A percentile compares a stretch with the other conserved stretches of the same genome.
Evolutionary conservation across 2,329 filamentous ascomycete genomes (phyloP).

Genomic region (Phialophora expanda): DNA sequence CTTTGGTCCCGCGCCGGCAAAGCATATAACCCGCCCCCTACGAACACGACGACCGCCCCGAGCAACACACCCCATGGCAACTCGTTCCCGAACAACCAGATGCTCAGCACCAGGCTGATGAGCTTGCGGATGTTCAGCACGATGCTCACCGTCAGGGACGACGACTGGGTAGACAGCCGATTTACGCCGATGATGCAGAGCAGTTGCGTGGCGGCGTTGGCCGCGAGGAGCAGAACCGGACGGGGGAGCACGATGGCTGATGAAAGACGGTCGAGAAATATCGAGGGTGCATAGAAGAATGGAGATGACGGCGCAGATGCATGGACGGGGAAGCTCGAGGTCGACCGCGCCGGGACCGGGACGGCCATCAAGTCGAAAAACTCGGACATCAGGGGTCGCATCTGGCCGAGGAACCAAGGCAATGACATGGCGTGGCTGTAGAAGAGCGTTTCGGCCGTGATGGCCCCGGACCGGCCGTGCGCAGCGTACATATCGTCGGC

Average conservation of each 20-base stretch:
- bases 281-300: slow-evolving; percentile 30
- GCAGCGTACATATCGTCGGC: slow-evolving; percentile 86
- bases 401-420: slow-evolving; percentile 52
- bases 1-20: slow-evolving; percentile 18
- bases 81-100: slow-evolving; percentile 90
- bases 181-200: slow-evolving; percentile 96
- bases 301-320: slow-evolving; percentile 37
- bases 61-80: slow-evolving; percentile 76
- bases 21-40: slow-evolving; percentile 85
- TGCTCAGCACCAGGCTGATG: slow-evolving; percentile 86
- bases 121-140: slow-evolving; percentile 95
- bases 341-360: slow-evolving; percentile 33
- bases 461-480: slow-evolving; percentile 72
- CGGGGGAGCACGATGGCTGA: slow-evolving; percentile 41
- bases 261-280: background rate
- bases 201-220: slow-evolving; percentile 81
- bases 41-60: slow-evolving; percentile 85
- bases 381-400: slow-evolving; percentile 43
- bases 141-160: slow-evolving; percentile 93
- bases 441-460: slow-evolving; percentile 93
- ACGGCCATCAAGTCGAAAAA: slow-evolving; percentile 46
- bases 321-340: slow-evolving; percentile 28
- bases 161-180: slow-evolving; percentile 83
- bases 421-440: slow-evolving; percentile 71
- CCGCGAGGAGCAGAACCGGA: slow-evolving; percentile 46